A percentile compares a stretch with the other conserved stretches of the same genome.
Conservation (phyloP, 306 rosid genomes). For the Sechiopsis laciniata region DNA sequence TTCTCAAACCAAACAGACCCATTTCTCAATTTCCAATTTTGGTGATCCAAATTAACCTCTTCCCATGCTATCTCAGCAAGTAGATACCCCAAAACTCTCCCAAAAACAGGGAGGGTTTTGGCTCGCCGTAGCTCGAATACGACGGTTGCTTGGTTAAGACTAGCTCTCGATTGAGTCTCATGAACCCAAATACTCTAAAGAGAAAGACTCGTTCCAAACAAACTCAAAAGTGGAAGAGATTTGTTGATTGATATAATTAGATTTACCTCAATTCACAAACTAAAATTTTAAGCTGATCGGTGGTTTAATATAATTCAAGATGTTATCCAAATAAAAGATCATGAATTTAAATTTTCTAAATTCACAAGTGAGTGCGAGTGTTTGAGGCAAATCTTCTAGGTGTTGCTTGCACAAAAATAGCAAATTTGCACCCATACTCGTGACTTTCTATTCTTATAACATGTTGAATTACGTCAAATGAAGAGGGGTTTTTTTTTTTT, state of each 20-base stretch:
- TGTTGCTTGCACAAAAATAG: constrained; percentile 45
- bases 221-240: constrained; percentile 36
- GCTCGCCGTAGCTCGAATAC: constrained; percentile 64
- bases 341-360: too few relatives aligned
- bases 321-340: too few relatives aligned
- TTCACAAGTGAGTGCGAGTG: too few relatives aligned
- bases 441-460: too few relatives aligned
- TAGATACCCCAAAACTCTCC: constrained; percentile 43
- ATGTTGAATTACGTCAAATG: too few relatives aligned
- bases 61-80: constrained; percentile 65
- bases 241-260: constrained; percentile 36
- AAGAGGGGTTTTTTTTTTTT: constrained; percentile 13
- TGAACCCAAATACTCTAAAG: constrained; percentile 53
- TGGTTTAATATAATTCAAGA: too few relatives aligned
- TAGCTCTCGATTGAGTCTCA: too few relatives aligned
- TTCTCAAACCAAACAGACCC: constrained; percentile 46
- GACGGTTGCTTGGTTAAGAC: constrained; percentile 44
- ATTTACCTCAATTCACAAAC: too few relatives aligned
- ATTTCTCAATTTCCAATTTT: constrained; percentile 46
- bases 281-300: too few relatives aligned
- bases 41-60: constrained; percentile 48
- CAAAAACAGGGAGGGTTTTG: constrained; percentile 32
- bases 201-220: constrained; percentile 63
- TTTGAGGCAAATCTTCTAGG: constrained; percentile 39
- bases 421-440: too few relatives aligned